Percentiles rank a stretch among this genome's conserved stretches.
These are phyloP conservation scores for Hibiscus trionum DNA, from an alignment of 345 rosid genomes.

Conservation along the genomic window DNA sequence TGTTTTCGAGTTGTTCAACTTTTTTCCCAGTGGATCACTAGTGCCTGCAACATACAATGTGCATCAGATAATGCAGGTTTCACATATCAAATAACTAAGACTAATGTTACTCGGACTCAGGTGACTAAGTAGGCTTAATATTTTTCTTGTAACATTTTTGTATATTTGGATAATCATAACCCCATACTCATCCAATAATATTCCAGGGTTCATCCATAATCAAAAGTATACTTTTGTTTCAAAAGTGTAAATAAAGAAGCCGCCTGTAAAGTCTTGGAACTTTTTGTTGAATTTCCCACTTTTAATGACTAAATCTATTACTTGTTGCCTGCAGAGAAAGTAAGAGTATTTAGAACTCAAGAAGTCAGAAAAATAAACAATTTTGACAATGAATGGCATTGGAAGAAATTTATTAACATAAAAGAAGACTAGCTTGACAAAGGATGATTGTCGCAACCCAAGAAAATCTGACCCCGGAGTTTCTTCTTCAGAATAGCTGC, in stretches of 20 bases:
- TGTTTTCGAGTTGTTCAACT: constrained; percentile 67
- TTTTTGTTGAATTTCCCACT: constrained; percentile 65
- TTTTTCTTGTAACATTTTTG: too few species aligned
- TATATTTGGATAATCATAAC: background rate
- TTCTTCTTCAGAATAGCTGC: constrained; percentile 91
- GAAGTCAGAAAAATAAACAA: background rate
- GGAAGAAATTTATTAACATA: background rate
- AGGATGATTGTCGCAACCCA: constrained; percentile 97
- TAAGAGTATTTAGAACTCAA: background rate
- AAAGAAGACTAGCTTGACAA: constrained; percentile 54
- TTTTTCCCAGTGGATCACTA: constrained; percentile 74
- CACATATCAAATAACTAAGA: background rate
- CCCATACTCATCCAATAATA: background rate
- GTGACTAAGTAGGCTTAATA: background rate
- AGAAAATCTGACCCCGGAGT: constrained; percentile 50
- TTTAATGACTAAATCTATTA: constrained; percentile 74
- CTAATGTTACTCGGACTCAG: background rate
- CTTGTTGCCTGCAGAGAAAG: constrained; percentile 61
- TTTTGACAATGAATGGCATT: background rate
- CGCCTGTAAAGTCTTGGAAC: constrained; percentile 72
- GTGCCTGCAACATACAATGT: constrained; percentile 49
- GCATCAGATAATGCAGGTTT: background rate
- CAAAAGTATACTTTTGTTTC: background rate
- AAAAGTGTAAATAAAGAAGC: constrained; percentile 1
- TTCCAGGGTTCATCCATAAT: background rate